Base-by-base conservation (phyloP, 2,329 filamentous ascomycete species). In the Verticillium zaregamsianum region DNA sequence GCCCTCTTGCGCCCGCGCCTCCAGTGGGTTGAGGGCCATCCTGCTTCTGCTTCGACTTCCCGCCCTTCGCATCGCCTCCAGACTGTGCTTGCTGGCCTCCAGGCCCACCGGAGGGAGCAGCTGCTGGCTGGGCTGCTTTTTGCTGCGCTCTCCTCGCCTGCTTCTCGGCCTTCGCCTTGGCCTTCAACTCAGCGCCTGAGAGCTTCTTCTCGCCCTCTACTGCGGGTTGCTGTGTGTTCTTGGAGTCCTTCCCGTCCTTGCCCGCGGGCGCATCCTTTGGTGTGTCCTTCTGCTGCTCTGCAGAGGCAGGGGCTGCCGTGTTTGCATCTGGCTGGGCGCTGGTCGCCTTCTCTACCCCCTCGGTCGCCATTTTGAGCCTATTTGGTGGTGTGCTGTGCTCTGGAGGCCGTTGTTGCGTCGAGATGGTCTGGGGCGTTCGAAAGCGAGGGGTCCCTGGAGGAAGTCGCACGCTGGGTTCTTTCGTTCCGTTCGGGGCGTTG, bases 151-250 rank as follows among this genome's bases (percentile, higher is more conserved):
- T 85, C 64, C 92, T 84, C 56, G 93, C 93, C 59, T 91, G 90
- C 79, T 97, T 98, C 74, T 97, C 94, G 35, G 92, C 93, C 74
- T 97, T 94, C 64, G 90, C 90, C 73, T 87, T 88, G 70, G 93
- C 94, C 78, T 98, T 98, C 70, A 96, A 73, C 75, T 96, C 90
- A 23, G 92, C 92, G 39, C 84, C 84, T 2, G 90, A 87, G 35
- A 91, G 79, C 73, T 91, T 90, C 68, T 80, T 80, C 62, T 79
- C 77, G 61, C 70, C 73, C 9, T 61, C 62, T 68, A 37, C 11
- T 6, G 23, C 35, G 5, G 59, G 61, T 2, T 59, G 61, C 45
- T 61, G 62, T 54, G 60, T 61, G 17, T 59, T 40, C 25, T 59
- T 59, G 20, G 52, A 31, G 23, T 55, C 59, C 7, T 57, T 61